A percentile compares a stretch with the other conserved stretches of the same genome.
Conservation (phyloP, 768 basidiomycete genomes). For the Boletus rubroflammeus region DNA sequence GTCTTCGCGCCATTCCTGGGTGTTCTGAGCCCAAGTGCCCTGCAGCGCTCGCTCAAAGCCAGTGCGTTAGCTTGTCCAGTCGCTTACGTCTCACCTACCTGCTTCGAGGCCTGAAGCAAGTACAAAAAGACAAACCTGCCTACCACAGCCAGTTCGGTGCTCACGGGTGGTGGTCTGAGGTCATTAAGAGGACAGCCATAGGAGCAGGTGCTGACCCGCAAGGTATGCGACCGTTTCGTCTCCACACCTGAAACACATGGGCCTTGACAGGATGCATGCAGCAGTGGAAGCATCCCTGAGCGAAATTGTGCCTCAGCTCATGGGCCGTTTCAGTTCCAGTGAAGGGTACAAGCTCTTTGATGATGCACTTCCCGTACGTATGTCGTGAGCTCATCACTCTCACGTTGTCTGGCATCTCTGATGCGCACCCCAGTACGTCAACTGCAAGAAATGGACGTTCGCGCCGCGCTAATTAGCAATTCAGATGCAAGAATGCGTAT, state of each 20-base stretch:
- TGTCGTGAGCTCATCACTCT: constrained; percentile 7
- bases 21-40: constrained; percentile 45
- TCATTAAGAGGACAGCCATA: constrained; percentile 68
- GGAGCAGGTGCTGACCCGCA: constrained; percentile 65
- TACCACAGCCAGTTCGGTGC: constrained; percentile 48
- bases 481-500: constrained; percentile 69
- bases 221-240: constrained; percentile 35
- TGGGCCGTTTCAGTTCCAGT: constrained; percentile 63
- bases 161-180: constrained; percentile 72
- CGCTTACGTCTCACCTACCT: constrained; percentile 1
- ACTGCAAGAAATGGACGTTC: constrained; percentile 44
- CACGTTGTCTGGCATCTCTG: constrained; percentile 1
- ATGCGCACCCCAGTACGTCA: constrained; percentile 36
- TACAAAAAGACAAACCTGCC: constrained; percentile 57
- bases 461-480: constrained; percentile 66
- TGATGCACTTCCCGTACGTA: constrained; percentile 49
- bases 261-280: constrained; percentile 27
- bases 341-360: constrained; percentile 65
- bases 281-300: constrained; percentile 52
- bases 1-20: constrained; percentile 68
- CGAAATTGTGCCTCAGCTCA: constrained; percentile 57
- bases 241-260: constrained; percentile 23
- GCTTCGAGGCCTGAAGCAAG: constrained; percentile 41
- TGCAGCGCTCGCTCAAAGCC: constrained; percentile 58
- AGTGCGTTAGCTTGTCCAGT: constrained; percentile 34